Base-by-base conservation (phyloP, 139 green algal genomes). In the Klebsormidium nitens region DNA sequence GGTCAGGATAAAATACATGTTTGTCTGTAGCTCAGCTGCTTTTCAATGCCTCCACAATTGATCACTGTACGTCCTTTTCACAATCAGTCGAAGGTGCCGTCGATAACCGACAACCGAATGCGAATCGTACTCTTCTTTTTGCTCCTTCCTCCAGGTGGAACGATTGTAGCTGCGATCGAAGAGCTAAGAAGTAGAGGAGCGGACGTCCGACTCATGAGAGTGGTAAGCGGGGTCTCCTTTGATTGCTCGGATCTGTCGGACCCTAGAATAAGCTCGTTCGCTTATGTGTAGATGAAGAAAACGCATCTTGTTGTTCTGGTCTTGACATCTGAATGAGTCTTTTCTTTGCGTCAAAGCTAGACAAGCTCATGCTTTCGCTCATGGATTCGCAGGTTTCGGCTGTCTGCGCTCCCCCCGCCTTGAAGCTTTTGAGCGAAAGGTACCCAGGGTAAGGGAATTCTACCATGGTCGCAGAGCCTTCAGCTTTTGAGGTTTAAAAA, bases 171-270 rank as follows among this genome's bases (percentile, higher is more conserved):
- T 28, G 89, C 92, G 19, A 48, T 97, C 4, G 81, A 88, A 0
- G 89, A 97, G 42, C 79, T 97, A 1, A 68, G 95, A 0, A 32
- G 44, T 0, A 65, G 92, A 0, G 92, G 92, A 17, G 92, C 82
- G 2, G 60, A 83, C 19, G 67, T 85, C 0, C 73, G 75, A 14
- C 91, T 90, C 57, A 90, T 96, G 50, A 75, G 84, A 0, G 72
- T 97, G 3, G 70, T 95, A 1, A 82, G 74, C 35, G 77, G 87
- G 1, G 77, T 97, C 29, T 81, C 74, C 3, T 86, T 26, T 63
- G 60, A 31, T 23, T 69, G 14, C 48, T 69, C 28, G 17, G 11
- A 58, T 11, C 28, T n/a, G n/a, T n/a, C n/a, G n/a, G 48, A 69
- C 48, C 11, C 11, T 35, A 65, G 11, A 69, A 64, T 63, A 14